Evolutionary conservation across 2,329 filamentous ascomycete genomes (phyloP).

Genomic region (Bipolaris sorokiniana): DNA sequence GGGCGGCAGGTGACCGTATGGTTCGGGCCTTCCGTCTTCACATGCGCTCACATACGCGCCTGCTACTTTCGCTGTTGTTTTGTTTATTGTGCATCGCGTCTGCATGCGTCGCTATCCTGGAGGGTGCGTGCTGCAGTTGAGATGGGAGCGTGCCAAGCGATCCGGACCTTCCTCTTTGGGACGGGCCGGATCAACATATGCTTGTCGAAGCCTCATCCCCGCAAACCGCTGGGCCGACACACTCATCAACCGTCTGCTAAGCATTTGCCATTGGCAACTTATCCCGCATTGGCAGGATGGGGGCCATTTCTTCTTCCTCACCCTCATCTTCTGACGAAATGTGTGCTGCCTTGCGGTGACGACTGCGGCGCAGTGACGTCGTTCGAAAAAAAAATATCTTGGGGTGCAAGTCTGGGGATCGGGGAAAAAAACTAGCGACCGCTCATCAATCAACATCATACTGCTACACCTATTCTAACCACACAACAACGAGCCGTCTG

Average conservation of each 20-base stretch:
- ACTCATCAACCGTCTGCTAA: conserved; percentile 10
- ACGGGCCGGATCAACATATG: conserved; percentile 9
- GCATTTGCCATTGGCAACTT: conserved; percentile 15
- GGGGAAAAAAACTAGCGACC: neutral
- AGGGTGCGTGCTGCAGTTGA: neutral
- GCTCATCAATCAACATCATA: too few species aligned
- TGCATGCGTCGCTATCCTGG: neutral
- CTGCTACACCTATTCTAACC: neutral
- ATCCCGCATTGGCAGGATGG: conserved; percentile 12
- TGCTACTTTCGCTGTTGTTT: neutral
- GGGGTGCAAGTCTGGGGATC: neutral
- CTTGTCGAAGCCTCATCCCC: conserved; percentile 7
- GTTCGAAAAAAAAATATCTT: neutral
- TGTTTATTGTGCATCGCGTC: neutral
- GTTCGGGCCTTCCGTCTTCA: neutral
- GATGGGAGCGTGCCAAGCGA: conserved; percentile 1
- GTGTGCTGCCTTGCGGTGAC: neutral
- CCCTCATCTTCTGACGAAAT: neutral
- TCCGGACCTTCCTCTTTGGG: conserved; percentile 9
- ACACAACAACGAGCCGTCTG: neutral
- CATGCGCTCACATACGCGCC: neutral
- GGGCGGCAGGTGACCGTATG: neutral
- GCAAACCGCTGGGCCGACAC: conserved; percentile 9
- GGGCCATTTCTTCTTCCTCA: neutral
- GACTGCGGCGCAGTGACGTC: neutral